Conservation (phyloP, 805 yeast genomes). For the Metschnikowia gelsemii region DNA sequence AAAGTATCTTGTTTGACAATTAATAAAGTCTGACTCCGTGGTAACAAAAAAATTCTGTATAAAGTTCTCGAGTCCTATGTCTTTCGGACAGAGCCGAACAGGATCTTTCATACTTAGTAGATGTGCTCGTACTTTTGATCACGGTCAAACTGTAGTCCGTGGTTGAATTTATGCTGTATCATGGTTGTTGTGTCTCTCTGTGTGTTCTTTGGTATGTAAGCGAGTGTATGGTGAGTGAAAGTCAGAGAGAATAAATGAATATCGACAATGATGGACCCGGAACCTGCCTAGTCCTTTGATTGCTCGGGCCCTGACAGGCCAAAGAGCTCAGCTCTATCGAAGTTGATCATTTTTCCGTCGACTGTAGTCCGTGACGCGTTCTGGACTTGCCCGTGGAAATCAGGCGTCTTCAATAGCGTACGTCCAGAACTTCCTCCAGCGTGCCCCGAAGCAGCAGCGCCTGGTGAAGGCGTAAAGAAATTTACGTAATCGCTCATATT, state of each 20-base stretch:
- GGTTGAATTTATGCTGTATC: neutral
- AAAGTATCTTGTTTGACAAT: too few relatives aligned
- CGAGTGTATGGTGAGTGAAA: too few relatives aligned
- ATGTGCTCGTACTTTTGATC: too few relatives aligned
- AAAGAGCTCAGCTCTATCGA: conserved; percentile 37
- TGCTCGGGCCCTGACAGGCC: conserved; percentile 15
- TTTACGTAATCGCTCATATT: conserved; percentile 83
- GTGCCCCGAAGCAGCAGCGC: conserved; percentile 45
- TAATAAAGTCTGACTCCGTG: too few relatives aligned
- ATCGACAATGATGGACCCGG: neutral
- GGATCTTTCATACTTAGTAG: too few relatives aligned
- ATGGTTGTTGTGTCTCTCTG: neutral
- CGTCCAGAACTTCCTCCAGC: conserved; percentile 15
- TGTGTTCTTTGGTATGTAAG: too few relatives aligned
- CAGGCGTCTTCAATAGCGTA: conserved; percentile 39
- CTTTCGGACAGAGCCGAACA: too few relatives aligned
- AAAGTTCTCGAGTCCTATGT: too few relatives aligned
- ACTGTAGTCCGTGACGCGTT: conserved; percentile 20
- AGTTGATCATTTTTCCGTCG: conserved; percentile 46
- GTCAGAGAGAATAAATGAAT: too few relatives aligned
- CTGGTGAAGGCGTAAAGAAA: conserved; percentile 72
- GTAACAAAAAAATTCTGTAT: too few relatives aligned
- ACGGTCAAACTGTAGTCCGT: neutral
- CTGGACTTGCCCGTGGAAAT: conserved; percentile 35
- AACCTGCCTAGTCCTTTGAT: conserved; percentile 17